These are phyloP conservation scores for Ormosia semicastrata DNA, from an alignment of 306 rosid genomes.

Conservation along the genomic window DNA sequence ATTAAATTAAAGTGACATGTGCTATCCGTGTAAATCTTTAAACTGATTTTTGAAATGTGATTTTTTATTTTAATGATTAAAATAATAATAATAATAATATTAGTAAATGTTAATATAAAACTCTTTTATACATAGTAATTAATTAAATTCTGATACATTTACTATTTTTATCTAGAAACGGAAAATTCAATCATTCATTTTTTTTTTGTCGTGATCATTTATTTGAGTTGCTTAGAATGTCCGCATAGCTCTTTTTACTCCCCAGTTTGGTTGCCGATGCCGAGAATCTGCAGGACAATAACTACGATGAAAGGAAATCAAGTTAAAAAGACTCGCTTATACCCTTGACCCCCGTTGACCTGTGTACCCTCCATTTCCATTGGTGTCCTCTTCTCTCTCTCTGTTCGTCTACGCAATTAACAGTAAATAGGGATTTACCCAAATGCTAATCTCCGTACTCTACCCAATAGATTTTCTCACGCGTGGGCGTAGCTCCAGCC, in stretches of 20 bases:
- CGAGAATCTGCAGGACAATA: not conserved
- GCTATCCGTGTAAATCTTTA: no score
- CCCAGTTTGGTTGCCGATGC: not conserved
- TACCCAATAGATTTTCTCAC: not conserved
- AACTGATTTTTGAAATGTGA: no score
- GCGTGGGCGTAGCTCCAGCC: not conserved
- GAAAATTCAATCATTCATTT: not conserved
- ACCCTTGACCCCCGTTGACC: conserved; percentile 19
- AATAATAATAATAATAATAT: no score
- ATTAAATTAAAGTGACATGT: no score
- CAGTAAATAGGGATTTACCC: not conserved
- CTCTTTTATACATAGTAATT: no score
- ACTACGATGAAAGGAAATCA: not conserved
- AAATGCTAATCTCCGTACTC: not conserved
- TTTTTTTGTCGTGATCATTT: no score
- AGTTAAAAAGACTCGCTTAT: not conserved
- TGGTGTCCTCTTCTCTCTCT: not conserved
- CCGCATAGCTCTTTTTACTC: not conserved
- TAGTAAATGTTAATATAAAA: no score
- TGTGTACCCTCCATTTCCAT: not conserved
- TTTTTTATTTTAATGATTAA: no score
- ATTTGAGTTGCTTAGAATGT: conserved; percentile 5
- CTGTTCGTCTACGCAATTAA: not conserved
- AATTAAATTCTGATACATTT: not conserved
- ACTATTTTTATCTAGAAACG: not conserved